Conservation (phyloP, 106 monocot species). For the Acanthochlamys bracteata region DNA sequence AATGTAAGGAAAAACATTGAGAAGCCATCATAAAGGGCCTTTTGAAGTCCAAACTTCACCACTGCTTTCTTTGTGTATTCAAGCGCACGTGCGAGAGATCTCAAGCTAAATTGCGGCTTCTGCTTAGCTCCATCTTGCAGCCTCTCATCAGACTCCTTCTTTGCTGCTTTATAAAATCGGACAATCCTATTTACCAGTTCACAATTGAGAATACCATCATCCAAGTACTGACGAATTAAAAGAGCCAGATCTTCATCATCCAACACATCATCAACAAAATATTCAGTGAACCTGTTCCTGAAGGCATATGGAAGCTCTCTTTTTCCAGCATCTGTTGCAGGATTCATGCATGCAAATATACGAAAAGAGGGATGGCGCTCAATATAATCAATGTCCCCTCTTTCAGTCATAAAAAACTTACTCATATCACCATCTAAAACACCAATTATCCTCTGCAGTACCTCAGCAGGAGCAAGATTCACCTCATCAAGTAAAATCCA, state of each 20-base stretch:
- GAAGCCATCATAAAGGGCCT: conserved; percentile 91
- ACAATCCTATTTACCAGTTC: conserved; percentile 39
- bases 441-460: conserved; percentile 74
- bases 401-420: conserved; percentile 77
- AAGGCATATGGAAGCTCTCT: conserved; percentile 73
- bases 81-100: conserved; percentile 90
- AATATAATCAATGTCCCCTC: conserved; percentile 74
- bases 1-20: conserved; percentile 90
- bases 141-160: conserved; percentile 62
- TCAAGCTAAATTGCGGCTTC: conserved; percentile 90
- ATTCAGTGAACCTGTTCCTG: conserved; percentile 78
- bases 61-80: conserved; percentile 59
- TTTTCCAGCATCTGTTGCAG: conserved; percentile 94
- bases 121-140: conserved; percentile 94
- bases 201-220: conserved; percentile 11
- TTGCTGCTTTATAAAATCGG: conserved; percentile 72
- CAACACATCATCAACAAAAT: conserved; percentile 90
- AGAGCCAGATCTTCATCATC: conserved; percentile 80
- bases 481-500: conserved; percentile 99
- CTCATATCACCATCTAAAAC: conserved; percentile 80
- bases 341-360: conserved; percentile 98
- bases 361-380: conserved; percentile 68
- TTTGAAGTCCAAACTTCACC: conserved; percentile 48
- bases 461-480: conserved; percentile 91
- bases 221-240: conserved; percentile 65